Conservation (phyloP, 345 rosid genomes). For the Adansonia digitata region DNA sequence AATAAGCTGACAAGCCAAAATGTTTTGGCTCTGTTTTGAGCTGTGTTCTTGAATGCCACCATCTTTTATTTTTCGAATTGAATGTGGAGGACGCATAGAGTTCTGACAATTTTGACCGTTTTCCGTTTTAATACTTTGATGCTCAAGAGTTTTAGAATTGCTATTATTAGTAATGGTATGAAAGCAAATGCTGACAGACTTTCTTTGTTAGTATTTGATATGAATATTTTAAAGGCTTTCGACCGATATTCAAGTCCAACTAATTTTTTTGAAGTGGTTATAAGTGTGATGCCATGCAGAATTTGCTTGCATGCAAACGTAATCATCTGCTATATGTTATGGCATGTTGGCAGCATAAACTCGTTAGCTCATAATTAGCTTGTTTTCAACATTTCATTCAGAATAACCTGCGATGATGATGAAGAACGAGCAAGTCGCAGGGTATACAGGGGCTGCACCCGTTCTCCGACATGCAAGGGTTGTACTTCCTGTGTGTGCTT, state of each 20-base stretch:
- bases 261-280: background rate
- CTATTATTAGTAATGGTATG: background rate
- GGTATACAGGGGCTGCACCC: slow-evolving; percentile 78
- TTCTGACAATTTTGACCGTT: background rate
- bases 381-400: slow-evolving; percentile 22
- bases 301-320: background rate
- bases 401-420: slow-evolving; percentile 69
- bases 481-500: slow-evolving; percentile 98
- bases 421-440: slow-evolving; percentile 74
- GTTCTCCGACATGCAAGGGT: slow-evolving; percentile 82
- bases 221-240: background rate
- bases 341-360: background rate
- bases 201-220: background rate
- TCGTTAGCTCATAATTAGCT: background rate
- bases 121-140: background rate
- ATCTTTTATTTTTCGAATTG: background rate
- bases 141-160: background rate
- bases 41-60: background rate
- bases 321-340: background rate
- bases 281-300: background rate
- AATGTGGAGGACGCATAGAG: background rate
- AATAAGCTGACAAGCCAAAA: background rate
- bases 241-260: background rate
- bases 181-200: background rate
- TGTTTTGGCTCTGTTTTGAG: background rate